Evolutionary conservation across 208 protist genomes (phyloP), one percentile per base, ranked within the genome.

Genomic region (Trypanosoma lewisi): DNA sequence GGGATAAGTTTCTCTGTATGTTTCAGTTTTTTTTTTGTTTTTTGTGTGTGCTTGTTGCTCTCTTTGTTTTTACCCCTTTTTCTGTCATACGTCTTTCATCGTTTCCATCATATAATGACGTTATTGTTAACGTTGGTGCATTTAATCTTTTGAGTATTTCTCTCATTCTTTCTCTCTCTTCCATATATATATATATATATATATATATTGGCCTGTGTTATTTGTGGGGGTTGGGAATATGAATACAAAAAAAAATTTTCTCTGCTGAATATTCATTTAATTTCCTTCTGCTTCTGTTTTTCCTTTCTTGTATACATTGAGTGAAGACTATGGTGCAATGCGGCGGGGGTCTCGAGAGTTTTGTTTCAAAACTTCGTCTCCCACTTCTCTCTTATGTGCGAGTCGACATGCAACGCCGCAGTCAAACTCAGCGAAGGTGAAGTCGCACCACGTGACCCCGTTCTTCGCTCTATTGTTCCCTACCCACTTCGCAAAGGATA

Each of bases 391-490:
- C 16, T 49, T 50, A 25, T 34, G 27, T 4, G 17, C 55, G 12
- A 36, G 31, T 21, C 30, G 34, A 42, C 4, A 33, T 9, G 48
- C 27, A 25, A 23, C 4, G 27, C 31, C 48, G n/a, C n/a, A n/a
- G 2, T 31, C 48, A 2, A 0, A 12, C 4, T 25, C 11, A 3
- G 49, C 11, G 33, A 14, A 7, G 19, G 27, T 47, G n/a, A 4
- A 33, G 50, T 19, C n/a, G 14, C 36, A n/a, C n/a, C n/a, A 44
- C 36, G 66, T 72, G 31, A 72, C 66, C 5, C 57, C 50, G 1
- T 72, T 72, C 34, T 72, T 72, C 45, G 56, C 66, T 23, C 33
- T 49, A 23, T 57, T 72, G 9, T 72, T 65, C 45, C 57, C 66
- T 8, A 37, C 23, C 1, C 25, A 60, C 8, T 72, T 65, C 47